phyloP scores from a whole-genome alignment of 1,139 yeast species.

The Yamadazyma conglobata region DNA sequence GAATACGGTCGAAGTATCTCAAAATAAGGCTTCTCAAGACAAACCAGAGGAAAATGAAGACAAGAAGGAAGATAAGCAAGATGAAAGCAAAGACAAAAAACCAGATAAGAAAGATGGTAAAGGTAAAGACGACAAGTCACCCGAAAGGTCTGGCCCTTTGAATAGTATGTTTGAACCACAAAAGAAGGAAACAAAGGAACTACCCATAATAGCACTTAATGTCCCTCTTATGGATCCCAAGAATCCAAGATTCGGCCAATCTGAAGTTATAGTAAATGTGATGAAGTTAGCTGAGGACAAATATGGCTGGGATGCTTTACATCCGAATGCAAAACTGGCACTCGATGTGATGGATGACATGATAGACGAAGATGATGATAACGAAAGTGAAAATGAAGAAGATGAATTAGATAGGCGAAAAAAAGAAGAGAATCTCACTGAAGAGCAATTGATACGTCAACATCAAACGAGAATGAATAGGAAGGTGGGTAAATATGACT shows the following conservation, averaged over 20 bases:
- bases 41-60: conserved; percentile 9
- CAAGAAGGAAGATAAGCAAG: conserved; percentile 8
- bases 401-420: conserved; percentile 24
- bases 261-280: conserved; percentile 76
- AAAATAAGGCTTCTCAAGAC: conserved; percentile 6
- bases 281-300: conserved; percentile 78
- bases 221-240: conserved; percentile 52
- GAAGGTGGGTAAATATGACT: conserved; percentile 84
- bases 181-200: conserved; percentile 24
- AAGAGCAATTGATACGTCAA: conserved; percentile 44
- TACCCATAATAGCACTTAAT: conserved; percentile 53
- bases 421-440: conserved; percentile 41
- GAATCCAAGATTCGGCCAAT: conserved; percentile 57
- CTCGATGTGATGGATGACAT: conserved; percentile 61
- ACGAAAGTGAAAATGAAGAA: conserved; percentile 35
- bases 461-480: conserved; percentile 54
- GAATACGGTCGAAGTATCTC: conserved; percentile 2
- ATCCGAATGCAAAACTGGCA: conserved; percentile 63
- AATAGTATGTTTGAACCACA: conserved; percentile 13
- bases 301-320: conserved; percentile 75
- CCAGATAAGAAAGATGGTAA: conserved; percentile 14
- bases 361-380: conserved; percentile 60
- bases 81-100: conserved; percentile 11
- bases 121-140: conserved; percentile 6
- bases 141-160: background rate